These are phyloP conservation scores for Sporothrix mexicana DNA, from an alignment of 2,329 filamentous ascomycete species.

Conservation along the genomic window DNA sequence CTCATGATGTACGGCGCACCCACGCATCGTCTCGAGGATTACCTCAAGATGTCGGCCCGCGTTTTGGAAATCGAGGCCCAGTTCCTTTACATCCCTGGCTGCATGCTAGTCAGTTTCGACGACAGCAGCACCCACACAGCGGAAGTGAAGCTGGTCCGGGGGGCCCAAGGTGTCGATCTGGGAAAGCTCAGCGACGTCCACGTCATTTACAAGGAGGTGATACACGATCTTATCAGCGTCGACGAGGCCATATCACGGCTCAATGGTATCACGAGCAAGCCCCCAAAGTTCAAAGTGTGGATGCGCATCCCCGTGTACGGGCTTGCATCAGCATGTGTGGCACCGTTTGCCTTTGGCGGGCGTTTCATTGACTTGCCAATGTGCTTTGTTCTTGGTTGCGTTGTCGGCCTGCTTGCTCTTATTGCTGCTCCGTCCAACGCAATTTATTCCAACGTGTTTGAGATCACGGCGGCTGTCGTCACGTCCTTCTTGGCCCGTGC, in stretches of 20 bases:
- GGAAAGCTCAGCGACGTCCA: slow-evolving; percentile 76
- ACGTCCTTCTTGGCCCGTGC: slow-evolving; percentile 73
- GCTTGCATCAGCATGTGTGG: slow-evolving; percentile 75
- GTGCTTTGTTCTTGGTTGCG: slow-evolving; percentile 74
- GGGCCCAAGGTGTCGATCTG: slow-evolving; percentile 72
- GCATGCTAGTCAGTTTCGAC: slow-evolving; percentile 94
- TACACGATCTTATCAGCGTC: slow-evolving; percentile 75
- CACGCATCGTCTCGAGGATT: slow-evolving; percentile 89
- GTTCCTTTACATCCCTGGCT: slow-evolving; percentile 87
- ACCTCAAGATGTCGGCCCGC: slow-evolving; percentile 87
- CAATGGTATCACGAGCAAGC: slow-evolving; percentile 58
- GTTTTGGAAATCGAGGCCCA: slow-evolving; percentile 88
- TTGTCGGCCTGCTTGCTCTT: slow-evolving; percentile 76
- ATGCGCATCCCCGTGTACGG: slow-evolving; percentile 72
- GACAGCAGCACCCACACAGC: slow-evolving; percentile 74
- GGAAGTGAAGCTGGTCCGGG: slow-evolving; percentile 77
- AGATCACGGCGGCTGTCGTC: slow-evolving; percentile 60
- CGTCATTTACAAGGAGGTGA: slow-evolving; percentile 80
- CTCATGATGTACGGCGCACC: slow-evolving; percentile 91
- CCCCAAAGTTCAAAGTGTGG: slow-evolving; percentile 58
- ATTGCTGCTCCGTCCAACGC: slow-evolving; percentile 73
- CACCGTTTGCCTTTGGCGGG: slow-evolving; percentile 79
- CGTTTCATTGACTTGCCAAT: slow-evolving; percentile 79
- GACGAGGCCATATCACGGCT: slow-evolving; percentile 71
- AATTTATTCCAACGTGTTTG: slow-evolving; percentile 61